Base-by-base conservation (phyloP, 495 filamentous ascomycete species). In the Pseudotulostoma volvatum region DNA sequence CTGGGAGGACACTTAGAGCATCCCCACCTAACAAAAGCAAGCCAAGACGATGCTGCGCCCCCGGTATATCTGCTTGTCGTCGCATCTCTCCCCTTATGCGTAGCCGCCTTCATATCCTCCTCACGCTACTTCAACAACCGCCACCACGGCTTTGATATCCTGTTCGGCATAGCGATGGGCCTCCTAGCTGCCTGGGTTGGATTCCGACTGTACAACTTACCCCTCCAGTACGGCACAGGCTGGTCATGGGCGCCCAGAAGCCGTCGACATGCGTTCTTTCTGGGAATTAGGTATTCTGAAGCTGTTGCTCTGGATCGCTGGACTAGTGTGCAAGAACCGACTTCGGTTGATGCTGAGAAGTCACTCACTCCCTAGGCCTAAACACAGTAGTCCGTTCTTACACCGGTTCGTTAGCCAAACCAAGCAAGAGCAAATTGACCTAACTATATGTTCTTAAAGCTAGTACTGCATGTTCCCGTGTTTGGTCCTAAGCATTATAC, bases 161-260 rank as follows among this genome's bases (percentile, higher is more conserved):
- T 83, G 2, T 70, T 60, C 41, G 78, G 78, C 1, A 55, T 65
- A 1, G 35, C 67, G 3, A 56, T 81, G 39, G 78, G 78, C 0
- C 57, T 76, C 3, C 44, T 62, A 13, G 65, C 62, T 35, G 69
- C 73, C 4, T 73, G 59, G 42, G 53, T 78, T 19, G 63, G 61
- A 0, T 80, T 79, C 55, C 56, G 69, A 5, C 73, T 74, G 66
- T 83, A 80, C 41, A 77, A 84, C 46, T 59, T 82, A 7, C 77
- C 80, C 9, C 70, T 85, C 44, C 59, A 60, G 11, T 60, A 64
- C 18, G 78, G 77, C 8, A 67, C 58, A 7, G 71, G 69, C 4
- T 72, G 69, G 63, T 57, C 61, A 3, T 73, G 70, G 63, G 64
- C 56, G 17, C 58, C 66, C 0, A 54, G 66, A 31, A 59, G 54